Percentiles rank a stretch among this genome's conserved stretches.
phyloP scores from a whole-genome alignment of 2,329 filamentous ascomycete genomes.

The Fusarium transvaalense region DNA sequence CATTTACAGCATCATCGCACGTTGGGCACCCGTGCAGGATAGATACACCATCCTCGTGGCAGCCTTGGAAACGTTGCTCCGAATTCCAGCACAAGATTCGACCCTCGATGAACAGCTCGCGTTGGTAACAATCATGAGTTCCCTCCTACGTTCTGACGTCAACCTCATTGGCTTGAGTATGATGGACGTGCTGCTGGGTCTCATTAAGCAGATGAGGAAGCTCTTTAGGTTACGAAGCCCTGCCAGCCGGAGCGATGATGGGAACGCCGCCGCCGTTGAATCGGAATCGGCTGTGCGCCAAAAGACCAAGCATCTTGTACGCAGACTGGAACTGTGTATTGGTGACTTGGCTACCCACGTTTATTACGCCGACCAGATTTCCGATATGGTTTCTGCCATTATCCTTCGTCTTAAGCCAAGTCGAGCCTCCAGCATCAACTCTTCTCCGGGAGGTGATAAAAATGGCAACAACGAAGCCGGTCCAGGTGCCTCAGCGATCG shows the following conservation, averaged over 20 bases:
- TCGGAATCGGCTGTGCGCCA: constrained; percentile 51
- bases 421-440: constrained; percentile 58
- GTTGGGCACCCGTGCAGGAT: constrained; percentile 94
- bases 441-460: constrained; percentile 63
- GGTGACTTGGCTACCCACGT: constrained; percentile 93
- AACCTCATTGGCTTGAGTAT: constrained; percentile 96
- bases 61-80: constrained; percentile 80
- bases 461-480: constrained; percentile 53
- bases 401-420: constrained; percentile 80
- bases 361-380: constrained; percentile 96
- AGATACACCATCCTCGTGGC: constrained; percentile 91
- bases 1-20: constrained; percentile 81
- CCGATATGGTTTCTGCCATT: constrained; percentile 90
- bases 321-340: constrained; percentile 82
- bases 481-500: constrained; percentile 53
- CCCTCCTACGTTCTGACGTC: constrained; percentile 85
- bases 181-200: constrained; percentile 90
- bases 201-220: constrained; percentile 85
- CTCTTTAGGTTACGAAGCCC: constrained; percentile 74
- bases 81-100: constrained; percentile 76
- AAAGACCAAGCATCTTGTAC: constrained; percentile 74
- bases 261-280: constrained; percentile 50
- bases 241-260: constrained; percentile 51
- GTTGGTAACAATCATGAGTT: constrained; percentile 82
- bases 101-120: constrained; percentile 80